Base-by-base conservation (phyloP, 495 filamentous ascomycete species). In the Hypoxylon trugodes region DNA sequence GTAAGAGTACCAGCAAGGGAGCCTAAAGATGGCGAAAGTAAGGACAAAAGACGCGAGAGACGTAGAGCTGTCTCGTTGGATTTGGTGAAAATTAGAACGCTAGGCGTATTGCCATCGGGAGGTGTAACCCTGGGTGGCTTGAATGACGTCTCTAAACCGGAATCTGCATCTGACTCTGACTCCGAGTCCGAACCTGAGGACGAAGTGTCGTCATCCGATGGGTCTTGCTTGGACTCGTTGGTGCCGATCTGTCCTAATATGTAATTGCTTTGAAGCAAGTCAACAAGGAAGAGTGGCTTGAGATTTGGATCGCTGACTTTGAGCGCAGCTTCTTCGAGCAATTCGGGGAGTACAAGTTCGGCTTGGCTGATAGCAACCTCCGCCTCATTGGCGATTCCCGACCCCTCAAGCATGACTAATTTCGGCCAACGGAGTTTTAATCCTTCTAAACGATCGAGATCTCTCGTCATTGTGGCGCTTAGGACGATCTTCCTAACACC, bases 401-500 rank as follows among this genome's bases (percentile, higher is more conserved):
- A 68, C 13, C 82, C 76, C 48, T 90, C 88, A 8, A 97, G 82
- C 6, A 93, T 81, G 3, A 98, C 82, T 58, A 97, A 76, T 45
- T 83, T 87, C 9, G 95, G 95, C 58, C 88, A 82, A 1, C 80
- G 78, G 16, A 98, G 82, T 51, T 84, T 89, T 41, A 98, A 72
- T 0, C 81, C 85, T 36, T 86, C 88, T 40, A 98, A 72, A 58
- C 92, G 90, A 13, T 89, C 88, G 30, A 96, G 79, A 71, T 98
- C 94, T 25, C 85, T 82, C 1, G 92, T 96, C 90, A 98, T 96
- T 0, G 96, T 97, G 6, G 95, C 95, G 70, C 91, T 96, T 8
- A 97, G 79, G 30, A 96, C 78, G 18, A 97, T 80, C 72, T 96
- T 96, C 37, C 85, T 76, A 37, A 84, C 78, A 8, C 84, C 74